Evolutionary conservation across 2,329 filamentous ascomycete species (phyloP).

Genomic region (Monilinia fructicola): DNA sequence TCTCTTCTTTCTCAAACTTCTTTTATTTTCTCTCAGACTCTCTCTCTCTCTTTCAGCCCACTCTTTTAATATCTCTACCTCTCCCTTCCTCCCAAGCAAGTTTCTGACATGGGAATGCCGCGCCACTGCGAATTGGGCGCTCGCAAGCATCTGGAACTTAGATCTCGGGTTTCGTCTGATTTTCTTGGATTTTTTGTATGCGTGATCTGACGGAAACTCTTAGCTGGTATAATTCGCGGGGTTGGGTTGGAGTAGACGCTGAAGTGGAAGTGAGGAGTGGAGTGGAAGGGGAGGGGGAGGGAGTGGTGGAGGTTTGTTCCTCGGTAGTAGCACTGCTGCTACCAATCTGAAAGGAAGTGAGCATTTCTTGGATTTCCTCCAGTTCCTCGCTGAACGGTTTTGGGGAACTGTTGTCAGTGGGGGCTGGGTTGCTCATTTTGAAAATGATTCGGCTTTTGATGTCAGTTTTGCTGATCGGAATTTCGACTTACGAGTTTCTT

Average conservation of each 20-base stretch:
- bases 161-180: too few relatives aligned
- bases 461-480: neutral
- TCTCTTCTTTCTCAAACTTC: too few relatives aligned
- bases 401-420: neutral
- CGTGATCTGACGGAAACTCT: neutral
- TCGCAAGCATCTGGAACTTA: too few relatives aligned
- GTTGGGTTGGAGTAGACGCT: neutral
- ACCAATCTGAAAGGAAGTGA: too few relatives aligned
- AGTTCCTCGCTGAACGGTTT: neutral
- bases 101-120: too few relatives aligned
- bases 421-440: neutral
- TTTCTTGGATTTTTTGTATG: neutral
- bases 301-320: neutral
- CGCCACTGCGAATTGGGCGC: too few relatives aligned
- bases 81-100: too few relatives aligned
- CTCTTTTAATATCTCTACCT: too few relatives aligned
- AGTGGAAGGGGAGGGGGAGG: neutral
- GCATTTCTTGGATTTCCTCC: neutral
- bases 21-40: too few relatives aligned
- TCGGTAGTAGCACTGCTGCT: neutral
- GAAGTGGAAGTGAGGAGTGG: neutral
- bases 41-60: too few relatives aligned
- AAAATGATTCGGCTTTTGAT: neutral
- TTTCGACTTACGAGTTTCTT: neutral
- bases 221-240: neutral